These are phyloP conservation scores for Fusarium zealandicum DNA, from an alignment of 2,329 filamentous ascomycete genomes.

Conservation along the genomic window DNA sequence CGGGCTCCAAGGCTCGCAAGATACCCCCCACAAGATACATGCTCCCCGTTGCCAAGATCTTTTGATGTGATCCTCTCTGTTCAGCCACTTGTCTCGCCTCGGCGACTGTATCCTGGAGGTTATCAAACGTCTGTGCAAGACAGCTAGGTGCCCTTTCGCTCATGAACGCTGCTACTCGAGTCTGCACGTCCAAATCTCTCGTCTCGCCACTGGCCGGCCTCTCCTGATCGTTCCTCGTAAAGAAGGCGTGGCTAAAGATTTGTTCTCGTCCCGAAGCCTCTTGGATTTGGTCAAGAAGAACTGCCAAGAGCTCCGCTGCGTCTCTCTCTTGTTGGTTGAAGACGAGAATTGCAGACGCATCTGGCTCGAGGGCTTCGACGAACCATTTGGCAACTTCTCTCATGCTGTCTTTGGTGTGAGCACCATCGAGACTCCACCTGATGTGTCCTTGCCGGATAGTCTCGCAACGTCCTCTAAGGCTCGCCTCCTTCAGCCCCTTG, in stretches of 20 bases:
- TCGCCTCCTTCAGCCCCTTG: conserved; percentile 70
- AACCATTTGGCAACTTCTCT: conserved; percentile 81
- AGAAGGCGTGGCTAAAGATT: conserved; percentile 76
- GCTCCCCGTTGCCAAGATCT: conserved; percentile 81
- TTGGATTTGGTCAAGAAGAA: conserved; percentile 65
- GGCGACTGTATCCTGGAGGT: conserved; percentile 73
- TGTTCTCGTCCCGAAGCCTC: conserved; percentile 46
- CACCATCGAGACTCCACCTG: conserved; percentile 85
- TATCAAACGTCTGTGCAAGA: conserved; percentile 63
- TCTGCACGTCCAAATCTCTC: conserved; percentile 67
- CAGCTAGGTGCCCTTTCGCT: conserved; percentile 57
- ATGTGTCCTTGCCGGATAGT: conserved; percentile 60
- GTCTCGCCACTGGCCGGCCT: conserved; percentile 44
- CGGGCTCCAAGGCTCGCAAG: conserved; percentile 71
- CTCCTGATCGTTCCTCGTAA: conserved; percentile 74
- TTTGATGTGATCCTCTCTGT: conserved; percentile 53
- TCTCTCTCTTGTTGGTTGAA: conserved; percentile 95
- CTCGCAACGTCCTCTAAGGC: conserved; percentile 81
- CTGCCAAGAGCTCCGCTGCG: conserved; percentile 68
- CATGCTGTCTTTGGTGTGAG: conserved; percentile 86
- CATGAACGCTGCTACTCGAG: conserved; percentile 69
- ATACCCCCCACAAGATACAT: conserved; percentile 84
- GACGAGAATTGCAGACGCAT: conserved; percentile 64
- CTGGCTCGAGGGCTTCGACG: conserved; percentile 53
- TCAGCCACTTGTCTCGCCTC: conserved; percentile 55